Conservation (phyloP, 352 stramenopile species). For the Pythium guiyangense region DNA sequence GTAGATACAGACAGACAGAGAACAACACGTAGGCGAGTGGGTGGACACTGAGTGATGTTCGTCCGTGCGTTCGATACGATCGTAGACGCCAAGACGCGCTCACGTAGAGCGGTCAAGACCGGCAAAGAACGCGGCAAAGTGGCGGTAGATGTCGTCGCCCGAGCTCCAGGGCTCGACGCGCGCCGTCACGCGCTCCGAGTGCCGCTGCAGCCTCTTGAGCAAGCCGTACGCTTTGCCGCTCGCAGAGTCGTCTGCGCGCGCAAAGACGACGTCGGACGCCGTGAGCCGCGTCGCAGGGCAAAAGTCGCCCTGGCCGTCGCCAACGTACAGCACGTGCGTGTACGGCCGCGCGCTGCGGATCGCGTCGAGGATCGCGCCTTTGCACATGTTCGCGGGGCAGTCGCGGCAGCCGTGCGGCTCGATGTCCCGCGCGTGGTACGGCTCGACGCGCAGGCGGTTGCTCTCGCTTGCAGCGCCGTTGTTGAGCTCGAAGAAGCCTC, state of each 20-base stretch:
- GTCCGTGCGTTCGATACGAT: background rate
- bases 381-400: slow-evolving; percentile 82
- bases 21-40: too few species aligned
- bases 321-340: slow-evolving; percentile 61
- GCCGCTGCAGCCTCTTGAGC: slow-evolving; percentile 38
- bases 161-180: slow-evolving; percentile 56
- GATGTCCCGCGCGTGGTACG: slow-evolving; percentile 37
- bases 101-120: background rate
- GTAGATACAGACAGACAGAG: too few species aligned
- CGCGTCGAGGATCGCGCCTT: slow-evolving; percentile 56
- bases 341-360: slow-evolving; percentile 25
- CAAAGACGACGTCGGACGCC: slow-evolving; percentile 52
- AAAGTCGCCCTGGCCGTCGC: slow-evolving; percentile 68
- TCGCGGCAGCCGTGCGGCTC: slow-evolving; percentile 45
- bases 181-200: slow-evolving; percentile 31
- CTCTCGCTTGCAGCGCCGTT: slow-evolving; percentile 8
- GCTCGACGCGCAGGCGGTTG: slow-evolving; percentile 38
- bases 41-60: too few species aligned
- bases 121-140: slow-evolving; percentile 27
- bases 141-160: slow-evolving; percentile 51
- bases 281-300: slow-evolving; percentile 50
- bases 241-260: slow-evolving; percentile 40
- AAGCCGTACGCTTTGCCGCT: slow-evolving; percentile 43
- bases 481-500: slow-evolving; percentile 28
- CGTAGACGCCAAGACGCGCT: too few species aligned